These are phyloP conservation scores for Tylopilus sp. DNA, from an alignment of 1,284 basidiomycete genomes.

Conservation along the genomic window DNA sequence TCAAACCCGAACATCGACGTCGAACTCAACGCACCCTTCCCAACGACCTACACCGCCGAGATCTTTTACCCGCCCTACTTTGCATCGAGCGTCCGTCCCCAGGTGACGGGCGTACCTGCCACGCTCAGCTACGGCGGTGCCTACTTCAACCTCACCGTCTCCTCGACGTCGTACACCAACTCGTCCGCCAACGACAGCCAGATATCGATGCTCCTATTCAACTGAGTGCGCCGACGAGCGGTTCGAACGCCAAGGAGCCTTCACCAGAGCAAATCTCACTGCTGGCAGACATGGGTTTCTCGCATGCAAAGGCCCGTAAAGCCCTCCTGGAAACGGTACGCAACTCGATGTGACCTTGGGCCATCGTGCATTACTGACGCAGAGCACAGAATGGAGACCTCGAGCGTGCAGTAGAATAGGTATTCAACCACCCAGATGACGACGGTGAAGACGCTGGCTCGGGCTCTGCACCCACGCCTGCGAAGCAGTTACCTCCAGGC, in stretches of 20 bases:
- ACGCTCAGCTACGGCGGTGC: conserved; percentile 89
- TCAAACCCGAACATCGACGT: conserved; percentile 95
- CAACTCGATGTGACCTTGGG: background rate
- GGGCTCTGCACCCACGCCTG: background rate
- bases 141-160: conserved; percentile 74
- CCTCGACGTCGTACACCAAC: conserved; percentile 73
- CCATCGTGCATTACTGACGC: background rate
- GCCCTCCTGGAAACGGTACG: conserved; percentile 85
- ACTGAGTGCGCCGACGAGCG: conserved; percentile 35
- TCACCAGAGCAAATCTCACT: conserved; percentile 75
- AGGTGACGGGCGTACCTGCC: conserved; percentile 76
- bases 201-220: conserved; percentile 92
- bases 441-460: conserved; percentile 69
- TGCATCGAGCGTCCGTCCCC: conserved; percentile 74
- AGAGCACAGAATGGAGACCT: conserved; percentile 70
- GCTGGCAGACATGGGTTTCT: conserved; percentile 96
- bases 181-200: conserved; percentile 65
- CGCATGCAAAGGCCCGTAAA: conserved; percentile 85
- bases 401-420: conserved; percentile 95
- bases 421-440: conserved; percentile 96
- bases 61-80: conserved; percentile 91
- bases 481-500: conserved; percentile 17
- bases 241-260: conserved; percentile 61
- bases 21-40: conserved; percentile 74
- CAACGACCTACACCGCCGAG: conserved; percentile 90